Evolutionary conservation across 2,329 filamentous ascomycete genomes (phyloP).

Genomic region (Pseudogymnoascus sp.): DNA sequence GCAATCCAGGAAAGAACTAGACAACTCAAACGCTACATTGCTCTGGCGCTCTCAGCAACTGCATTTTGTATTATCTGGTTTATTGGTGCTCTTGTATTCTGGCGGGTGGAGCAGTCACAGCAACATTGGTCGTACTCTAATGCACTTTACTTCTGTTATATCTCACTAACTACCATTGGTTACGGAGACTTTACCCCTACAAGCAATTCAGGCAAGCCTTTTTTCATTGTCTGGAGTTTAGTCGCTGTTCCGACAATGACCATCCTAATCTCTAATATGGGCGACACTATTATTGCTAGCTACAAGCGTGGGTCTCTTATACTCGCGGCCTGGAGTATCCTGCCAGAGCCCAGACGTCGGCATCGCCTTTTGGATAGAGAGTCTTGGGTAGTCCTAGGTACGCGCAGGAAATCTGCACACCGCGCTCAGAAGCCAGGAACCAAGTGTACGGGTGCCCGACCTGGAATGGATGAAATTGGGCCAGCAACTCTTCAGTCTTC

Average conservation of each 20-base stretch:
- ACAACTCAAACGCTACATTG: constrained; percentile 51
- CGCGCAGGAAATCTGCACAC: constrained; percentile 45
- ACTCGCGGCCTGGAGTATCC: constrained; percentile 57
- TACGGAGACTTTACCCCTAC: constrained; percentile 74
- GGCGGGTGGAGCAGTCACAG: constrained; percentile 48
- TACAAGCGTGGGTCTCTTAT: constrained; percentile 54
- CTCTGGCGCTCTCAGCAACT: constrained; percentile 45
- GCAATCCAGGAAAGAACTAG: constrained; percentile 50
- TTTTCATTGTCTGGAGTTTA: constrained; percentile 90
- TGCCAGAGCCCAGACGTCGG: constrained; percentile 53
- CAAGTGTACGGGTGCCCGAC: not conserved
- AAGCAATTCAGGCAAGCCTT: constrained; percentile 71
- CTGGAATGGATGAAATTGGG: not conserved
- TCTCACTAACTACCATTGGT: constrained; percentile 75
- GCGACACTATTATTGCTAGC: constrained; percentile 67
- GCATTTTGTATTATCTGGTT: constrained; percentile 56
- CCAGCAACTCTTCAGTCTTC: constrained; percentile 26
- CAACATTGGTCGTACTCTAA: constrained; percentile 69
- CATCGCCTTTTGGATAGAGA: constrained; percentile 36
- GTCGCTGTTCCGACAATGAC: constrained; percentile 84
- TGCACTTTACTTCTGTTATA: constrained; percentile 78
- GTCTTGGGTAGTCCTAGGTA: constrained; percentile 42
- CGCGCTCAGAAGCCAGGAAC: constrained; percentile 44
- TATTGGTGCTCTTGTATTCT: constrained; percentile 63
- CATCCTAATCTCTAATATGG: constrained; percentile 74